Base-by-base conservation (phyloP, 1,284 basidiomycete genomes). In the Austroboletus niveus region DNA sequence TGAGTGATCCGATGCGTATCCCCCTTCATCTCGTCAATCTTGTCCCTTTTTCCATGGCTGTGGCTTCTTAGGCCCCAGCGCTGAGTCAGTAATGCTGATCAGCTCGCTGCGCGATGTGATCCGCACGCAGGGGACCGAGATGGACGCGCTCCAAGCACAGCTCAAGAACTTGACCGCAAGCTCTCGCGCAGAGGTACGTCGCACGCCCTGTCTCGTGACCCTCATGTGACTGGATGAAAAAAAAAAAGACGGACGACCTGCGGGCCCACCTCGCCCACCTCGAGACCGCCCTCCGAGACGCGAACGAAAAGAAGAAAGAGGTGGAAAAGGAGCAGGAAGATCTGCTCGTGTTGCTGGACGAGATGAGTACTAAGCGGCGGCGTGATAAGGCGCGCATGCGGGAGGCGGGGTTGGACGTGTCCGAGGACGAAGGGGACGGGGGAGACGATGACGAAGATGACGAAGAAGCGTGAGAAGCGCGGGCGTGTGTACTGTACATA, bases 281-380 rank as follows among this genome's bases (percentile, higher is more conserved):
- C 22, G 73, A 78, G 17, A 64, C 68, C 11, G 70, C 85, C 42
- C 65, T 91, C 6, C 72, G 76, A 43, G 72, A 69, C 2, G 78
- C 85, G 22, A 81, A 87, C 59, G 76, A 76, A 51, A 87, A 86
- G 65, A 76, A 80, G 42, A 82, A 81, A 56, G 92, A 95, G n/a
- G 81, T 85, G 24, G 87, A 92, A 67, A 95, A 94, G 72, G 94
- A 98, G 66, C 93, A 96, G 63, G 94, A 97, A 68, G 94, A 98
- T 69, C 69, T 99, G 49, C 76, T 99, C 2, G 94, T 99, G 0
- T 73, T 98, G 34, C 76, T 99, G 4, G 97, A 99, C 62, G 97
- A 99, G 70, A 74, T 98, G 47, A 90, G 84, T 45, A 81, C 77
- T 60, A 98, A 98, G 73, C 77, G 94, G 46, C 82, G 82, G 69